phyloP scores from a whole-genome alignment of 495 filamentous ascomycete genomes.

The Penicillium paradoxum region DNA sequence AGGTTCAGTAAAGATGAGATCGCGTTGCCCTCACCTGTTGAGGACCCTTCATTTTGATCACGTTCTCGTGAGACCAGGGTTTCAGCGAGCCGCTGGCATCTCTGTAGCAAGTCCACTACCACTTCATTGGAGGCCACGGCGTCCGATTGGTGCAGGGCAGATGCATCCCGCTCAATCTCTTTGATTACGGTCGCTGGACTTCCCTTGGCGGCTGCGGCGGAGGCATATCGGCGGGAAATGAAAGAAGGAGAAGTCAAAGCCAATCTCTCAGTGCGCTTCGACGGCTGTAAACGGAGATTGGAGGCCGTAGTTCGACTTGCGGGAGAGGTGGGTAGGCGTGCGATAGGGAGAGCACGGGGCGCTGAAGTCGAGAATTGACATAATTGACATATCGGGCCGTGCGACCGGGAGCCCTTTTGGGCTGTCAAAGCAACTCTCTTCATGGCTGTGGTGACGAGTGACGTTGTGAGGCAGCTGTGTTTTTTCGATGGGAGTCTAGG shows the following conservation, averaged over 20 bases:
- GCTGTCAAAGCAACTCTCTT: slow-evolving; percentile 30
- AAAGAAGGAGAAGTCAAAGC: neutral
- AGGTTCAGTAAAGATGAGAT: slow-evolving; percentile 49
- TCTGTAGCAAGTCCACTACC: slow-evolving; percentile 37
- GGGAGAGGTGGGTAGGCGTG: slow-evolving; percentile 11
- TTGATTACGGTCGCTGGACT: slow-evolving; percentile 17
- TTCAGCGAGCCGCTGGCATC: slow-evolving; percentile 42
- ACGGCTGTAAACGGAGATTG: slow-evolving; percentile 15
- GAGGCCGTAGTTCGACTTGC: slow-evolving; percentile 4
- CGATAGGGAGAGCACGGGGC: slow-evolving; percentile 18
- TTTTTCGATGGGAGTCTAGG: slow-evolving; percentile 25
- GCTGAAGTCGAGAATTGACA: slow-evolving; percentile 31
- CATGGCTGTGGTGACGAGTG: slow-evolving; percentile 22
- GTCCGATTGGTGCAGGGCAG: slow-evolving; percentile 27
- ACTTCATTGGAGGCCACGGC: slow-evolving; percentile 36
- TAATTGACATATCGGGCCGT: slow-evolving; percentile 34
- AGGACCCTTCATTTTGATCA: slow-evolving; percentile 15
- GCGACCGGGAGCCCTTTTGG: slow-evolving; percentile 19
- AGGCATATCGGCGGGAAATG: slow-evolving; percentile 8
- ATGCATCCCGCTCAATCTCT: slow-evolving; percentile 25
- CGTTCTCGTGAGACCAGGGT: slow-evolving; percentile 29
- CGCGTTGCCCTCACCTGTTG: slow-evolving; percentile 30
- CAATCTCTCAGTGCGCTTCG: slow-evolving; percentile 6
- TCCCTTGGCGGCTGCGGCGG: slow-evolving; percentile 7
- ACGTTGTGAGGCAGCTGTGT: slow-evolving; percentile 9